Evolutionary conservation across 306 rosid genomes (phyloP), one percentile per base, ranked within the genome.

Genomic region (Glycine tomentella): DNA sequence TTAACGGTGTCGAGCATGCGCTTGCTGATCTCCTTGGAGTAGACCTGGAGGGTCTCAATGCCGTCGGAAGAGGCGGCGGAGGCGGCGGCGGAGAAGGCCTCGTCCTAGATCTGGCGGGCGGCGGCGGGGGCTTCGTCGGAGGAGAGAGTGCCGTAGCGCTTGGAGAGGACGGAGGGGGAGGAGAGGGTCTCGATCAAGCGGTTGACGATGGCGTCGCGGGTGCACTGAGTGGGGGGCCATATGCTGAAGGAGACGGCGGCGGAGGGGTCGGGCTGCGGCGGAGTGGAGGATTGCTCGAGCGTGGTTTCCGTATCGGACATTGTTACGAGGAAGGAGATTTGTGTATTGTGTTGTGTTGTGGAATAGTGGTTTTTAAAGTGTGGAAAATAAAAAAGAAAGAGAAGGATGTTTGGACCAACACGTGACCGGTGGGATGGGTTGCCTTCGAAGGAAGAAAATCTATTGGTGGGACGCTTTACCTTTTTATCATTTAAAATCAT

Each of bases 161-260:
- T 65, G 42, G 75, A 93, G 83, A 95, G 98, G 73, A 94, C 90
- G 48, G 97, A 93, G 12, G 92, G 87, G 17, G 91, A 74, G 16
- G 92, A 86, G 10, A 95, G 91, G 50, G 97, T 93, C 83, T 93
- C 98, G 68, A 90, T 86, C 20, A 95, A 69, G 73, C 97, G 99
- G 38, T 68, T 75, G 69, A 88, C 81, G 76, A 95, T 96, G 57
- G 98, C 97, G 6, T 92, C 93, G 69, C 99, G 99, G 11, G 99
- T 95, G 76, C 92, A 93, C 74, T 92, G 89, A 6, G 98, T 81
- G 48, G 98, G 97, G 3, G 99, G 99, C 99, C 99, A 95, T 4
- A 95, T 86, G 92, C 40, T 25, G 66, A 59, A 59, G 40, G 66
- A 9, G 14, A 10, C 5, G 7, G 6, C 44, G 44, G 44, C 6